phyloP scores from a whole-genome alignment of 2,329 filamentous ascomycete species.

The Esteya vermicola region DNA sequence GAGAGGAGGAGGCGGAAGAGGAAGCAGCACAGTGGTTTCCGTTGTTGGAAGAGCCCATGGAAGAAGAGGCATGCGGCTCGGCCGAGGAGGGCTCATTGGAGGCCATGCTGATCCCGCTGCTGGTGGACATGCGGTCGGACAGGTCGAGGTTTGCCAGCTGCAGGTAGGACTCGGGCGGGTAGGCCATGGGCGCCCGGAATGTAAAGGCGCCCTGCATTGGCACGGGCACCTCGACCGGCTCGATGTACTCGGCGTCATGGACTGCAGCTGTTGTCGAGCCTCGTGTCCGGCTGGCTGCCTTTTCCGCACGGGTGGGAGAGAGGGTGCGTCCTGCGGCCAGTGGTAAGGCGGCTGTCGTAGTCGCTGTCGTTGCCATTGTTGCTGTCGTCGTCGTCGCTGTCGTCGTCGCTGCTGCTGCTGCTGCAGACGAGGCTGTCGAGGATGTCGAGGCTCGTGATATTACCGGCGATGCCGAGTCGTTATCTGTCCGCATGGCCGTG shows the following conservation, averaged over 20 bases:
- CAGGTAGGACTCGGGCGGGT: slow-evolving; percentile 43
- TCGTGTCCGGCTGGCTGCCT: slow-evolving; percentile 5
- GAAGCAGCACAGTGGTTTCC: slow-evolving; percentile 5
- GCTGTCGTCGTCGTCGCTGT: not conserved
- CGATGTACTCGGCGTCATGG: slow-evolving; percentile 4
- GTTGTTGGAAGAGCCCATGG: not conserved
- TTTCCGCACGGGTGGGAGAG: not conserved
- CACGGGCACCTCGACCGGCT: slow-evolving; percentile 24
- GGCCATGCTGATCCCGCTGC: no score
- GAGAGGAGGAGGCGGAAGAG: not conserved
- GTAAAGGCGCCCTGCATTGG: slow-evolving; percentile 51
- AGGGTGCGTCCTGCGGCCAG: not conserved
- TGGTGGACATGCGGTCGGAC: slow-evolving; percentile 34
- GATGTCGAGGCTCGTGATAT: not conserved
- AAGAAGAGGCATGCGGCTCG: not conserved
- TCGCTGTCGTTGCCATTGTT: slow-evolving; percentile 6
- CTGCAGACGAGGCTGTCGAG: not conserved
- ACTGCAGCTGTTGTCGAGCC: not conserved
- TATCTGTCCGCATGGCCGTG: slow-evolving; percentile 22
- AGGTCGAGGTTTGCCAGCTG: slow-evolving; percentile 47
- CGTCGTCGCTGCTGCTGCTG: not conserved
- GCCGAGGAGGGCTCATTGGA: not conserved
- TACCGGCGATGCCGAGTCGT: slow-evolving; percentile 15
- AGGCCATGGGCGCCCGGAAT: slow-evolving; percentile 51
- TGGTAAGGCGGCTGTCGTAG: not conserved